Evolutionary conservation across 148 eudicot species (phyloP), one percentile per base, ranked within the genome.

Genomic region (Arbutus unedo): DNA sequence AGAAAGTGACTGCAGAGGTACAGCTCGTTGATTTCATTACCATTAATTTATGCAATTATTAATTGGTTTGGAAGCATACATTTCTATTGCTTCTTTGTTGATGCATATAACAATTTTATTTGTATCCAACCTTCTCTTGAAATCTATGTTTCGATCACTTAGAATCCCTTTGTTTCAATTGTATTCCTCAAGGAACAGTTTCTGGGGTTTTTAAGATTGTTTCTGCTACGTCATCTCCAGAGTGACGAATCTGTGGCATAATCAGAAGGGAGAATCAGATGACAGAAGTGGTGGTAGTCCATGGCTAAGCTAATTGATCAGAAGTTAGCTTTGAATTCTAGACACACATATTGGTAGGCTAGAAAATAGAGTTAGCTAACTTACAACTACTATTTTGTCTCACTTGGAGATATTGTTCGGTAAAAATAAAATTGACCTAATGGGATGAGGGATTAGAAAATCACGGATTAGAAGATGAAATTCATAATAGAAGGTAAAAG

Each of bases 1-100:
- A 91, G 85, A 87, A 79, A 80, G 84, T 71, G 45, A 82, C 82
- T 70, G 90, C 93, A 19, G 93, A 94, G 98, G 98, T 96, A 94
- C 71, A 79, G 21, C 78, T 66, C 60, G 21, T 47, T 5, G 53
- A 45, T 57, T 19, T 13, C 15, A 67, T 6, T 49, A 14, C 16
- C n/a, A 18, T 60, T 6, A 31, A n/a, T 79, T 79, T 9, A 13
- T 73, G 41, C 23, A 9, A 14, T 77, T 49, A 79, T 10, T 19
- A 60, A 57, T 54, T 25, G 62, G 9, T 38, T 31, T 25, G 21
- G 16, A 21, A 14, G 13, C 11, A 38, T 44, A 8, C 18, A 38
- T 64, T 25, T 48, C 9, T 13, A 50, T 79, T 31, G 51, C 15
- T 3, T 21, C 31, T 9, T 49, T 23, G 14, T 45, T 47, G 81